A percentile compares a stretch with the other conserved stretches of the same genome.
phyloP scores from a whole-genome alignment of 1,284 basidiomycete genomes.

The Veloporphyrellus conicus region DNA sequence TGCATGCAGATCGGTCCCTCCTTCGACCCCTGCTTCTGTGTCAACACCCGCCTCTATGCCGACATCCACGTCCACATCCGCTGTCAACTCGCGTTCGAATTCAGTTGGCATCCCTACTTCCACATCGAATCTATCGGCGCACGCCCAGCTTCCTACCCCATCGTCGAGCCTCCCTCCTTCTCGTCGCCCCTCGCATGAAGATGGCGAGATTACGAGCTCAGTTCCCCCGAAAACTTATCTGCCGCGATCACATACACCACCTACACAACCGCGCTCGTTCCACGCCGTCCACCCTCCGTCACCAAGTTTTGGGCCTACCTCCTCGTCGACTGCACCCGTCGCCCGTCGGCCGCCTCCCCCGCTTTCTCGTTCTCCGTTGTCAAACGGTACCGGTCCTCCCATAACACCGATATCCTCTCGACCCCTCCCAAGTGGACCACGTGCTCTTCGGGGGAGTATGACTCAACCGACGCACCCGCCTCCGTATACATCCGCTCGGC shows the following conservation, averaged over 20 bases:
- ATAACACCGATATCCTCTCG: constrained; percentile 28
- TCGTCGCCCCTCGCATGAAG: constrained; percentile 42
- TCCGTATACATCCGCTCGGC: constrained; percentile 22
- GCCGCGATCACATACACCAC: constrained; percentile 40
- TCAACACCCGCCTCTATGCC: constrained; percentile 18
- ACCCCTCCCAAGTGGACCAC: constrained; percentile 49
- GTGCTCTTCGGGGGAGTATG: constrained; percentile 43
- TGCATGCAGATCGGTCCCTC: background rate
- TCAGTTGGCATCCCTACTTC: constrained; percentile 21
- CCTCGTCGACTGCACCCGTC: constrained; percentile 22
- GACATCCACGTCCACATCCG: constrained; percentile 26
- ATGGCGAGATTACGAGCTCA: constrained; percentile 50
- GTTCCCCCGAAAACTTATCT: constrained; percentile 35
- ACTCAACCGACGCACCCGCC: constrained; percentile 23
- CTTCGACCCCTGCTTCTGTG: constrained; percentile 4
- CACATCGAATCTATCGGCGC: constrained; percentile 1
- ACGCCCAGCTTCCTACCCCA: background rate
- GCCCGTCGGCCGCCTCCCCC: constrained; percentile 29
- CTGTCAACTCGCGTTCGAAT: constrained; percentile 28
- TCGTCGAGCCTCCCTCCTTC: constrained; percentile 16
- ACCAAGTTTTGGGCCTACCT: constrained; percentile 22
- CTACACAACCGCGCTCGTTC: constrained; percentile 47
- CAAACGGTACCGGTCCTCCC: constrained; percentile 25
- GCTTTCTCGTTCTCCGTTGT: constrained; percentile 26
- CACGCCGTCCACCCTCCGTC: constrained; percentile 27